Base-by-base conservation (phyloP, 179 eudicot genomes). In the Spinacia oleracea region DNA sequence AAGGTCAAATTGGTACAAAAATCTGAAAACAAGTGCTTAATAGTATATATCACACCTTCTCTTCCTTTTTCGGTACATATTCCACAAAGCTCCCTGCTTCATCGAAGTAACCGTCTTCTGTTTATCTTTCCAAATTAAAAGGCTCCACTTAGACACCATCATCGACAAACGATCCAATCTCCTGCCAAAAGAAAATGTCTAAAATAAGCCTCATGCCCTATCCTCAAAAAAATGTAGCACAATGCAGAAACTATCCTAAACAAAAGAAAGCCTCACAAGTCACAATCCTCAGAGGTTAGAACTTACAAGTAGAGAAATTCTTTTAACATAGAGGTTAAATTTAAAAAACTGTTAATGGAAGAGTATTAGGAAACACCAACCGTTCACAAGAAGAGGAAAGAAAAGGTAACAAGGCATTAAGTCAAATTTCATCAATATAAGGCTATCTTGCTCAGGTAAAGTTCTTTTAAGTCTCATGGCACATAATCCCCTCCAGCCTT, bases 41-140 rank as follows among this genome's bases (percentile, higher is more conserved):
- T 35, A 34, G 45, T n/a, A 55, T 5, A 40, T 50, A 51, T 1
- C 77, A 68, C 75, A 93, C 99, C 98, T 93, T 93, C 58, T 89
- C 90, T 85, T 93, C 93, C 79, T 90, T 91, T 53, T 85, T 89
- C 67, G 67, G 71, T 9, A 89, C 76, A 74, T 90, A 96, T 86
- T 93, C 98, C 38, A 96, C 98, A 81, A 87, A 93, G 82, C 91
- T 93, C 75, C 99, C 99, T 3, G 87, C 83, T 27, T 86, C 91
- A 85, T 96, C 99, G 87, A 96, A 96, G 81, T 86, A 96, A 45
- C 99, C 99, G 83, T 93, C 99, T 82, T 93, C 94, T 83, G 96
- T 89, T 89, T 96, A 98, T 74, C 82, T 84, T 32, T 87, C 88
- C 81, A 96, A 84, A 79, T 93, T 96, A 79, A 96, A 93, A 51